Conservation (phyloP, 305 asterid genomes). For the Petunia hybrid region DNA sequence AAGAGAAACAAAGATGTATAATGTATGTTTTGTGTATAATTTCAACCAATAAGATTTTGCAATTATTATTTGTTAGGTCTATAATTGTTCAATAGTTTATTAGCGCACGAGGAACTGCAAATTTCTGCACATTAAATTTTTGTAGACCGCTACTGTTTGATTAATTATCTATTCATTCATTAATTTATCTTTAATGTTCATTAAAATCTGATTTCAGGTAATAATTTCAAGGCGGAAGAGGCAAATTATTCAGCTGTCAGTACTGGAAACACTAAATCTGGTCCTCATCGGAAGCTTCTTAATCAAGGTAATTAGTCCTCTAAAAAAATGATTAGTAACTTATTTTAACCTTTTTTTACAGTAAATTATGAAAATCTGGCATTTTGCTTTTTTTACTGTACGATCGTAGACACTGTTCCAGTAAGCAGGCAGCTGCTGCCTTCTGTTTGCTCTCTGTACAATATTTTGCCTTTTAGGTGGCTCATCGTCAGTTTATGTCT, state of each 20-base stretch:
- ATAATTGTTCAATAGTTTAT: conserved; percentile 17
- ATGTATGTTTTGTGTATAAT: not conserved
- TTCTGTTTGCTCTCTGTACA: too few relatives aligned
- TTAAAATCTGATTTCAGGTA: conserved; percentile 28
- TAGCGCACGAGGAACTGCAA: conserved; percentile 26
- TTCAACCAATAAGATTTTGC: conserved; percentile 7
- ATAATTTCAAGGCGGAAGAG: conserved; percentile 30
- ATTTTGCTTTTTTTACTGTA: too few relatives aligned
- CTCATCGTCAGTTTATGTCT: too few relatives aligned
- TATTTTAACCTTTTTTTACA: too few relatives aligned
- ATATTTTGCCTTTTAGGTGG: too few relatives aligned
- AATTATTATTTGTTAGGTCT: conserved; percentile 21
- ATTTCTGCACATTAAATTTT: not conserved
- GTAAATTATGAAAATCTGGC: too few relatives aligned
- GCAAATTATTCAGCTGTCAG: conserved; percentile 23
- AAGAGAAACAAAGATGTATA: conserved; percentile 27
- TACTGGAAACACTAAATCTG: conserved; percentile 31
- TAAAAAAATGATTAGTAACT: conserved; percentile 11
- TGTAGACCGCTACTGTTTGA: not conserved
- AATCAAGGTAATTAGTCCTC: conserved; percentile 45
- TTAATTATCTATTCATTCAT: not conserved
- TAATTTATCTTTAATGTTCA: conserved; percentile 26
- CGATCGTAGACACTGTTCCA: too few relatives aligned
- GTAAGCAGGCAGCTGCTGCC: too few relatives aligned
- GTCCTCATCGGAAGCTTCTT: conserved; percentile 65